Evolutionary conservation across 495 filamentous ascomycete genomes (phyloP).

Genomic region (Aspergillus hancockii): DNA sequence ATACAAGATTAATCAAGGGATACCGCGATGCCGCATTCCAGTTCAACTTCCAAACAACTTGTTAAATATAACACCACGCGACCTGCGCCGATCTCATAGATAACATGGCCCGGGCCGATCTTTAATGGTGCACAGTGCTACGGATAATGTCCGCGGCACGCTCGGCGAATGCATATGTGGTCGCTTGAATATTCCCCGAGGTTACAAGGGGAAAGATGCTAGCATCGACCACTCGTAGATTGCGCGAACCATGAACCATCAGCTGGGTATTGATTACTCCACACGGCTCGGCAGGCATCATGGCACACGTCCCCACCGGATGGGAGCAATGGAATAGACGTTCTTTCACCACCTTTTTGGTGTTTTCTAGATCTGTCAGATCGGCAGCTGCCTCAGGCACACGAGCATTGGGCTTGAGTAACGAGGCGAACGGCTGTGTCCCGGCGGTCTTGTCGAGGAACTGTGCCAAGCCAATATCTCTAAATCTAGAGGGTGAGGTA

Average conservation of each 20-base stretch:
- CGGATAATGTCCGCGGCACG: slow-evolving; percentile 55
- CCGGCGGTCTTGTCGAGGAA: slow-evolving; percentile 41
- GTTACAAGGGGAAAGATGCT: slow-evolving; percentile 54
- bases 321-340: slow-evolving; percentile 25
- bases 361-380: slow-evolving; percentile 21
- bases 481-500: slow-evolving; percentile 34
- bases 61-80: neutral
- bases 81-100: neutral
- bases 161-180: slow-evolving; percentile 58
- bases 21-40: neutral
- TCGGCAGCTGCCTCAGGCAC: slow-evolving; percentile 13
- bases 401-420: slow-evolving; percentile 25
- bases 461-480: slow-evolving; percentile 48
- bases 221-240: slow-evolving; percentile 55
- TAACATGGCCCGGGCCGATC: neutral
- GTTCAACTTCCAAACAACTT: neutral
- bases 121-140: neutral
- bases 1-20: neutral
- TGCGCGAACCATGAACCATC: slow-evolving; percentile 50
- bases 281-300: slow-evolving; percentile 52
- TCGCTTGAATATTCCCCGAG: slow-evolving; percentile 48
- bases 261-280: slow-evolving; percentile 40
- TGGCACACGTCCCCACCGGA: slow-evolving; percentile 26
- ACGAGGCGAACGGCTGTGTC: slow-evolving; percentile 33
- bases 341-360: slow-evolving; percentile 23